These are phyloP conservation scores for Monosporascus sp. DNA, from an alignment of 2,329 filamentous ascomycete species.

Conservation along the genomic window DNA sequence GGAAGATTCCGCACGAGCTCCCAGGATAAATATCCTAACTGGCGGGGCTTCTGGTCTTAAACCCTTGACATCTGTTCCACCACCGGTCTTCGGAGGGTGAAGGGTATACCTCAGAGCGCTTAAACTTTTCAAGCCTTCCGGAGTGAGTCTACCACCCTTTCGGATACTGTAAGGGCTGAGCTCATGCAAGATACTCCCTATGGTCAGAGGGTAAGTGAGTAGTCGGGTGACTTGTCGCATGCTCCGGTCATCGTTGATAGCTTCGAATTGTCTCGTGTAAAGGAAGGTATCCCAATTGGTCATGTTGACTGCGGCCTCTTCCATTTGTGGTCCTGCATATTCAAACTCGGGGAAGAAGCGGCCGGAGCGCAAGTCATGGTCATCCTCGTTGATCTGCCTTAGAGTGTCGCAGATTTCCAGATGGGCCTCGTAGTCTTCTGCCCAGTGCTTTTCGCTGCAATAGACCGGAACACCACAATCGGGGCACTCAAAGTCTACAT, in stretches of 20 bases:
- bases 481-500: conserved; percentile 91
- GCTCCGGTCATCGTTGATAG: conserved; percentile 82
- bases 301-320: conserved; percentile 93
- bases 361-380: conserved; percentile 88
- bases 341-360: conserved; percentile 91
- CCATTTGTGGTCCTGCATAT: conserved; percentile 83
- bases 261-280: conserved; percentile 86
- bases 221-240: conserved; percentile 91
- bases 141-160: conserved; percentile 68
- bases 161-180: conserved; percentile 86
- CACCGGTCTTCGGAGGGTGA: conserved; percentile 78
- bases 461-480: conserved; percentile 93
- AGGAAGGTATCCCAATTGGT: conserved; percentile 98
- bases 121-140: conserved; percentile 88
- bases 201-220: conserved; percentile 87
- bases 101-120: conserved; percentile 90
- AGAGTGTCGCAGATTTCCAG: conserved; percentile 88
- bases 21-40: conserved; percentile 86
- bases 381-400: conserved; percentile 93
- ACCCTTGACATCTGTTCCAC: conserved; percentile 68
- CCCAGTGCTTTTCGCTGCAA: conserved; percentile 93
- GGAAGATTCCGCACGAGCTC: conserved; percentile 94
- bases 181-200: conserved; percentile 89
- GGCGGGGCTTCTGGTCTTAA: conserved; percentile 80
- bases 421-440: conserved; percentile 90